Evolutionary conservation across 2,329 filamentous ascomycete genomes (phyloP).

Genomic region (Cercospora canescens): DNA sequence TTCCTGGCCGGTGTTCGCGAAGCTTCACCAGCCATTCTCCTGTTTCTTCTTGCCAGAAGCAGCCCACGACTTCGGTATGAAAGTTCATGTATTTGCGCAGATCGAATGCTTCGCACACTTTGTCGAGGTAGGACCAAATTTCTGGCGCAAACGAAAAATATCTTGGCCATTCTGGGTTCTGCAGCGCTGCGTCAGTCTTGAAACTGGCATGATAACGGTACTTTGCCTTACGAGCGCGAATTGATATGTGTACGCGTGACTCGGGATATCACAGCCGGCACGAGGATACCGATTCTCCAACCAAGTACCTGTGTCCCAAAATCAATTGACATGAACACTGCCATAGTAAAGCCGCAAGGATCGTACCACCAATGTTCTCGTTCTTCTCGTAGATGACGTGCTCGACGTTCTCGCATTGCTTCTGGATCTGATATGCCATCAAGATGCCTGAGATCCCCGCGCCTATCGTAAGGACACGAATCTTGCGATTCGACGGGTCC

Average conservation of each 20-base stretch:
- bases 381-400: slow-evolving; percentile 53
- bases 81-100: slow-evolving; percentile 56
- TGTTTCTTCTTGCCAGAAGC: slow-evolving; percentile 50
- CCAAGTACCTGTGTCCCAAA: slow-evolving; percentile 47
- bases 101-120: slow-evolving; percentile 50
- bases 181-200: background rate
- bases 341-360: background rate
- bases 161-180: slow-evolving; percentile 48
- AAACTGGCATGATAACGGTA: background rate
- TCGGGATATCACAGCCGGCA: slow-evolving; percentile 48
- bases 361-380: slow-evolving; percentile 34
- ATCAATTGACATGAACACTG: too few relatives aligned
- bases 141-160: slow-evolving; percentile 49
- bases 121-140: slow-evolving; percentile 51
- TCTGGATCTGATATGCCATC: slow-evolving; percentile 51
- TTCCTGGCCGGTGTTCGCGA: slow-evolving; percentile 39
- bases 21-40: slow-evolving; percentile 54
- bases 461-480: slow-evolving; percentile 51
- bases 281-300: slow-evolving; percentile 42
- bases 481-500: slow-evolving; percentile 43
- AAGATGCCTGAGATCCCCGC: slow-evolving; percentile 50
- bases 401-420: slow-evolving; percentile 47
- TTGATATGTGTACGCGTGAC: slow-evolving; percentile 28
- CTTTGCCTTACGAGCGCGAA: slow-evolving; percentile 1
- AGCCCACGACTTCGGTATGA: slow-evolving; percentile 48